Evolutionary conservation across 768 basidiomycete species (phyloP), one percentile per base, ranked within the genome.

Genomic region (Leucosporidium yakuticum): DNA sequence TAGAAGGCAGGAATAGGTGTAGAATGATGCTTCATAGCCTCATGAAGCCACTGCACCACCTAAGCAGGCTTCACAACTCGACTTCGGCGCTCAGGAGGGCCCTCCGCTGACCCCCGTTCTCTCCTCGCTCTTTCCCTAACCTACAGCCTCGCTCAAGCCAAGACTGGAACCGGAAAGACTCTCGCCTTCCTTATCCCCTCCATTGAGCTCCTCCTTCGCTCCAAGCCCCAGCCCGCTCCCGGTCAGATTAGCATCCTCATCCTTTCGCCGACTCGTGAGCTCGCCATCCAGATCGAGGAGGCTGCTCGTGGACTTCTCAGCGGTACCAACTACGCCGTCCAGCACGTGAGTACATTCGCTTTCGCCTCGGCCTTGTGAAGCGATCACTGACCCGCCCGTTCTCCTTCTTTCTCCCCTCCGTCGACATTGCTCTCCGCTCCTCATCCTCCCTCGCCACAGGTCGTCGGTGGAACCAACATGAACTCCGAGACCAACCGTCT

Each of bases 291-390:
- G 71, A 80, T 78, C 54, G 72, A 67, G 27, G 83, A 88, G 73
- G 96, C 97, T 78, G 92, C 90, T 78, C 95, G 93, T 79, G 87
- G 91, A 0, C 96, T 98, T 79, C 80, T 96, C 73, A 91, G 65
- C 48, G 79, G 80, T 36, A 82, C 82, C 63, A 77, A 73, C 23
- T 81, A 82, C 67, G 78, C 76, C n/a, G 83, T 83, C 4, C 80
- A 81, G 57, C 78, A 80, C 44, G 83, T 83, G 31, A 44, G 39
- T 36, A 12, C 39, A 44, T 15, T 44, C 39, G 6, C 14, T 7
- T 15, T 15, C 39, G 17, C 2, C 39, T 44, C 39, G 6, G 6
- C 39, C n/a, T n/a, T n/a, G n/a, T n/a, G 39, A 44, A 15, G 17
- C 6, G 14, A 15, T 2, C 39, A 15, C 39, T 44, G 39, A 44